Conservation (phyloP, 768 basidiomycete genomes). For the Serendipita vermifera region DNA sequence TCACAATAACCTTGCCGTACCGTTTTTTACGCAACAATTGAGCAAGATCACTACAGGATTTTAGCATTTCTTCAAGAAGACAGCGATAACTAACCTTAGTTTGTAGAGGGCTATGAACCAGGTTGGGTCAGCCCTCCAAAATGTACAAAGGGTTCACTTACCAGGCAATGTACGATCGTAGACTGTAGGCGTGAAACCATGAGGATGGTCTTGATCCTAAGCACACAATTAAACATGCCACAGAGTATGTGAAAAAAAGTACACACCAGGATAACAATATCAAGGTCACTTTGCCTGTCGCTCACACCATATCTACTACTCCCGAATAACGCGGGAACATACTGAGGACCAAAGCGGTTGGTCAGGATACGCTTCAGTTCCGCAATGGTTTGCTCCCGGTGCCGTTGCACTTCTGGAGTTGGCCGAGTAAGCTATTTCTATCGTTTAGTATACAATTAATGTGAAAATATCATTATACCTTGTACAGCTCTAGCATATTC, state of each 20-base stretch:
- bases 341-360: conserved; percentile 24
- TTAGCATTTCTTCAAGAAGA: too few species aligned
- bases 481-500: conserved; percentile 6
- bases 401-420: background rate
- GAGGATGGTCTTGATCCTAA: conserved; percentile 25
- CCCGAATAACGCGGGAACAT: conserved; percentile 33
- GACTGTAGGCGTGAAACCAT: conserved; percentile 23
- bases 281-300: conserved; percentile 33
- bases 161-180: conserved; percentile 22
- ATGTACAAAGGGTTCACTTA: conserved; percentile 13
- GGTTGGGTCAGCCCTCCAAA: background rate
- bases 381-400: conserved; percentile 13
- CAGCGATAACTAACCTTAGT: conserved; percentile 17
- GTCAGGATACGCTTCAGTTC: conserved; percentile 22
- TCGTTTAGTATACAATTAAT: background rate
- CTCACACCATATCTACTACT: conserved; percentile 39
- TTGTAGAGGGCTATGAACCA: conserved; percentile 23
- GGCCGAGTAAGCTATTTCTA: conserved; percentile 6
- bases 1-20: conserved; percentile 16
- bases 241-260: background rate
- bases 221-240: background rate
- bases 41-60: too few species aligned
- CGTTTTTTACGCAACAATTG: background rate
- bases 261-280: conserved; percentile 37
- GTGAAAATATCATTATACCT: background rate